These are phyloP conservation scores for Heterobasidion occidentale DNA, from an alignment of 1,284 basidiomycete genomes.

Conservation along the genomic window DNA sequence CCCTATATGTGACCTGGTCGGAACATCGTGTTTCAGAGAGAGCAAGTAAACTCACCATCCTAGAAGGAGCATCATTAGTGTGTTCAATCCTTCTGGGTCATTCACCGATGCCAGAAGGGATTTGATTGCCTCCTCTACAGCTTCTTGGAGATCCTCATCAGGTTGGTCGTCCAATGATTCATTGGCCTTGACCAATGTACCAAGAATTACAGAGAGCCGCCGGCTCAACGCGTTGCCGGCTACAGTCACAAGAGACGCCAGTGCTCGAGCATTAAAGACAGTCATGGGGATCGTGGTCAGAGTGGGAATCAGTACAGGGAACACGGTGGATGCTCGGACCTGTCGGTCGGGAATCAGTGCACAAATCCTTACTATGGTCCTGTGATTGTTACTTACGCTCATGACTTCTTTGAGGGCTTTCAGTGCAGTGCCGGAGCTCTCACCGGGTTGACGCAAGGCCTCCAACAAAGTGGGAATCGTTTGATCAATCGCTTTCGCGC, in stretches of 20 bases:
- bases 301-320: constrained; percentile 97
- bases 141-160: constrained; percentile 62
- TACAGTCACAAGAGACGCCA: constrained; percentile 87
- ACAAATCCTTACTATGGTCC: background rate
- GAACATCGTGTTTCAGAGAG: constrained; percentile 3
- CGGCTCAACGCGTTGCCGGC: constrained; percentile 87
- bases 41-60: constrained; percentile 57
- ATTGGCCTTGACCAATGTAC: constrained; percentile 63
- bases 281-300: constrained; percentile 88
- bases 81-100: constrained; percentile 83
- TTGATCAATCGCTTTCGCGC: constrained; percentile 89
- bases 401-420: constrained; percentile 92
- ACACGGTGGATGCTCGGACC: constrained; percentile 90
- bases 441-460: constrained; percentile 86
- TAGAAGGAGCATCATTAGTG: constrained; percentile 82
- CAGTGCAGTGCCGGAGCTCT: constrained; percentile 90
- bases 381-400: constrained; percentile 49
- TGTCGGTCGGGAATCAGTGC: constrained; percentile 19
- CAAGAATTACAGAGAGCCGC: constrained; percentile 71
- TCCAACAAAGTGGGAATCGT: constrained; percentile 94
- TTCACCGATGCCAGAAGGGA: constrained; percentile 72
- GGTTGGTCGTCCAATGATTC: constrained; percentile 51
- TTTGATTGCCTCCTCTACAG: constrained; percentile 71
- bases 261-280: constrained; percentile 91
- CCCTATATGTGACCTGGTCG: constrained; percentile 37